Evolutionary conservation across 257 asterid species (phyloP), one percentile per base, ranked within the genome.

Genomic region (Voacanga thouarsii): DNA sequence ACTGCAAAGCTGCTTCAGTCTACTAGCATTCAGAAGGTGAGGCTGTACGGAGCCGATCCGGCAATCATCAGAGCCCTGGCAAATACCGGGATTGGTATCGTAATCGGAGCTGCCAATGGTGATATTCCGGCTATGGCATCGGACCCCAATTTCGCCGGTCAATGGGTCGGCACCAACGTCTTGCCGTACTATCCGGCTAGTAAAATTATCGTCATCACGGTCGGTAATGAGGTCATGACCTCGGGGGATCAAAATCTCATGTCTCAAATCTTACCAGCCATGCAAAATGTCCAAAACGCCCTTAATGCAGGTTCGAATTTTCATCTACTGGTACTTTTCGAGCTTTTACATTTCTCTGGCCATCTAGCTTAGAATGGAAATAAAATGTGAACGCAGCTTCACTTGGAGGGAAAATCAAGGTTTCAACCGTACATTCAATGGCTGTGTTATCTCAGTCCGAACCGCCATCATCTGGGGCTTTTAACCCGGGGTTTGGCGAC

Each of bases 201-300:
- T 82, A 87, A 90, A 80, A 96, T 96, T 21, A 87, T 89, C 33
- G 94, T 89, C 41, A 88, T 96, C 47, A 89, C 88, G 4, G 91
- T 96, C 60, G 99, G 99, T 44, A 96, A 96, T 75, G 99, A 96
- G 85, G 97, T 96, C 51, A 84, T 96, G 83, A 83, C 90, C 30
- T 83, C 89, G 4, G 78, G 86, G 5, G 98, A 92, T 78, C 95
- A 80, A 77, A 75, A 30, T 61, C 95, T 96, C n/a, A 89, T 84
- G 6, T 71, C 97, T 1, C 86, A 90, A 83, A 94, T 96, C 67
- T 30, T 93, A 73, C 97, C 99, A 4, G 99, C 99, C 19, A 90
- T 96, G 98, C 92, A 89, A 70, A 96, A 96, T 88, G 91, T 96
- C 92, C 99, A 93, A 85, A 92, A 92, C 70, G 99, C 98, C 95